Evolutionary conservation across 2,329 filamentous ascomycete species (phyloP).

Genomic region (Xylariaceae sp.): DNA sequence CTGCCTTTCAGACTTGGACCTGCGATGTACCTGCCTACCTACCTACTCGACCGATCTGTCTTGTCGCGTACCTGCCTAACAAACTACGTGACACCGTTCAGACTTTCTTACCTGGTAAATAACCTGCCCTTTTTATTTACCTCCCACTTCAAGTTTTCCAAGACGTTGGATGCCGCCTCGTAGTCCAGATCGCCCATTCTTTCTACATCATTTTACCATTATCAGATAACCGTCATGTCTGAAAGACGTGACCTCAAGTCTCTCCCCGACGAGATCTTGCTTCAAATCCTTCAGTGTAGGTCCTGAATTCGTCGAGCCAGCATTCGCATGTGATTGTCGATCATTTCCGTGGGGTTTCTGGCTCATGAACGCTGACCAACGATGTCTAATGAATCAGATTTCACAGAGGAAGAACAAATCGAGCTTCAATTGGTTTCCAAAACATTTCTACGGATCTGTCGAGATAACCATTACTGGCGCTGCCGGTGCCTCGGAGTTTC

Average conservation of each 20-base stretch:
- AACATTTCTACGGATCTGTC: conserved; percentile 59
- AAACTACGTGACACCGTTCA: no score
- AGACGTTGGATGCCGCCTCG: no score
- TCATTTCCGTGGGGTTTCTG: neutral
- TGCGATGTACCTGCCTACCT: no score
- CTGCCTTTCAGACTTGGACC: no score
- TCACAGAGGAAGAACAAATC: conserved; percentile 60
- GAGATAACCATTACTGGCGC: conserved; percentile 75
- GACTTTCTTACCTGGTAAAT: no score
- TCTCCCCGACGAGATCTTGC: conserved; percentile 59
- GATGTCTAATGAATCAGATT: conserved; percentile 26
- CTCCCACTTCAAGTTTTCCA: no score
- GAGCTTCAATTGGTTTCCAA: conserved; percentile 64
- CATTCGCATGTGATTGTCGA: neutral
- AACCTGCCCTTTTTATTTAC: no score
- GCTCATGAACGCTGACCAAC: neutral
- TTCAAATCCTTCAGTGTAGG: conserved; percentile 60
- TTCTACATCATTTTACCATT: no score
- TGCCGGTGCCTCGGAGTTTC: conserved; percentile 68
- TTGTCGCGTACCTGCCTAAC: no score
- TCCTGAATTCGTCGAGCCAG: conserved; percentile 5
- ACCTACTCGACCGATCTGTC: no score
- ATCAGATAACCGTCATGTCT: neutral
- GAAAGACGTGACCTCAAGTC: conserved; percentile 38
- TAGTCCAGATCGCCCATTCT: no score